Base-by-base conservation (phyloP, 129 eudicot species). In the Chrysanthemum seticuspe region DNA sequence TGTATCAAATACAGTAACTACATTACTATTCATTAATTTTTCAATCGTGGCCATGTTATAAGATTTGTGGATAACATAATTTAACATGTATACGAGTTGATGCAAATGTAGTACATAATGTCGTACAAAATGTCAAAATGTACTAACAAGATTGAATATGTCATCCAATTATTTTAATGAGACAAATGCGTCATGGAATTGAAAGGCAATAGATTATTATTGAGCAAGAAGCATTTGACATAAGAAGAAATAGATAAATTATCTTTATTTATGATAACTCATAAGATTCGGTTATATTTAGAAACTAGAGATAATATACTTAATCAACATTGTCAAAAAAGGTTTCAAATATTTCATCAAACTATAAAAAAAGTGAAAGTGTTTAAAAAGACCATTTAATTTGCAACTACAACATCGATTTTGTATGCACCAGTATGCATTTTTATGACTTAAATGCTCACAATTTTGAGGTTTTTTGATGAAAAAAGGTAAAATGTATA, bases 51-150 rank as follows among this genome's bases (percentile, higher is more conserved):
- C 67, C 1, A 62, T 23, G 44, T 61, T 60, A 61, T 60, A 61
- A 61, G 16, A 12, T 3, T 12, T 61, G 15, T 61, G 3, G 45
- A 61, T 27, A 13, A 27, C 40, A 25, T 23, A 25, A 61, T 61
- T 6, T 27, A 61, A 10, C 44, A 13, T 12, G 2, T 13, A 27
- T n/a, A 61, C 44, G 14, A 13, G 47, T 13, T 3, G 10, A 65
- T 65, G 12, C 14, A 40, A 40, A 6, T 40, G 47, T 6, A 40
- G 14, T 54, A 61, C 57, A 27, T 44, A 55, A 25, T 47, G 74
- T 75, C 16, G 79, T 66, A 75, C 79, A 75, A 14, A 55, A 10
- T 66, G 65, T 75, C 52, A 66, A 49, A 44, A 10, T 75, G 79
- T 75, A 75, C 79, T 75, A 13, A 14, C 68, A 57, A 72, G 55